A percentile compares a stretch with the other conserved stretches of the same genome.
Evolutionary conservation across 2,329 filamentous ascomycete genomes (phyloP).

Genomic region (Arthrocladium fulminans): DNA sequence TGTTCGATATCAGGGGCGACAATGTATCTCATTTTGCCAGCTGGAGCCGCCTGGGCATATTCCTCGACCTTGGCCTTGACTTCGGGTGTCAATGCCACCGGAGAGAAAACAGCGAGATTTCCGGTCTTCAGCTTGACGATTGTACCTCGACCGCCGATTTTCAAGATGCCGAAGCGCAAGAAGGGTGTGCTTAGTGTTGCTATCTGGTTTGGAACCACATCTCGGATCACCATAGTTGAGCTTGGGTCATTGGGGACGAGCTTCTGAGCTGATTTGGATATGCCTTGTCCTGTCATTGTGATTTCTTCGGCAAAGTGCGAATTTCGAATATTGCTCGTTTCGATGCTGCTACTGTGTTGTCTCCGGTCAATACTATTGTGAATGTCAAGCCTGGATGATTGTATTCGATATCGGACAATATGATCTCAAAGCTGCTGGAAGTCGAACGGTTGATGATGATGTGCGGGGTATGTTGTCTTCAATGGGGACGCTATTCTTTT

Average conservation of each 20-base stretch:
- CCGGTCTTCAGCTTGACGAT: slow-evolving; percentile 72
- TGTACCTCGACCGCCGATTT: slow-evolving; percentile 79
- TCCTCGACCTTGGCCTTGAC: slow-evolving; percentile 53
- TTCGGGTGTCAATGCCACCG: slow-evolving; percentile 71
- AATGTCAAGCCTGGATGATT: neutral
- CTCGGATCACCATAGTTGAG: slow-evolving; percentile 81
- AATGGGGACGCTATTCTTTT: too few relatives aligned
- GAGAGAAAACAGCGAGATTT: slow-evolving; percentile 80
- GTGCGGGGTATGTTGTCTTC: too few relatives aligned
- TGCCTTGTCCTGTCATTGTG: slow-evolving; percentile 33
- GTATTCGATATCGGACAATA: neutral
- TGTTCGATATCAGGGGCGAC: slow-evolving; percentile 85
- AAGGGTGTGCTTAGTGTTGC: slow-evolving; percentile 78
- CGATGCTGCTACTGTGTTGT: too few relatives aligned
- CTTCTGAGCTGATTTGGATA: slow-evolving; percentile 36
- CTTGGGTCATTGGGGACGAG: slow-evolving; percentile 63
- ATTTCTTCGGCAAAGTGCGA: neutral
- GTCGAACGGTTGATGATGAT: neutral
- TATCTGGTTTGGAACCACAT: slow-evolving; percentile 51
- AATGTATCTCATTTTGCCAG: slow-evolving; percentile 70
- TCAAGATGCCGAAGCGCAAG: slow-evolving; percentile 65
- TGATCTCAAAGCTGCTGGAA: too few relatives aligned
- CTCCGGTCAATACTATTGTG: too few relatives aligned
- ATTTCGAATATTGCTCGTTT: too few relatives aligned
- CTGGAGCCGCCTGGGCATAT: slow-evolving; percentile 45